These are phyloP conservation scores for Kodamaea leandrae DNA, from an alignment of 805 yeast species.

Conservation along the genomic window DNA sequence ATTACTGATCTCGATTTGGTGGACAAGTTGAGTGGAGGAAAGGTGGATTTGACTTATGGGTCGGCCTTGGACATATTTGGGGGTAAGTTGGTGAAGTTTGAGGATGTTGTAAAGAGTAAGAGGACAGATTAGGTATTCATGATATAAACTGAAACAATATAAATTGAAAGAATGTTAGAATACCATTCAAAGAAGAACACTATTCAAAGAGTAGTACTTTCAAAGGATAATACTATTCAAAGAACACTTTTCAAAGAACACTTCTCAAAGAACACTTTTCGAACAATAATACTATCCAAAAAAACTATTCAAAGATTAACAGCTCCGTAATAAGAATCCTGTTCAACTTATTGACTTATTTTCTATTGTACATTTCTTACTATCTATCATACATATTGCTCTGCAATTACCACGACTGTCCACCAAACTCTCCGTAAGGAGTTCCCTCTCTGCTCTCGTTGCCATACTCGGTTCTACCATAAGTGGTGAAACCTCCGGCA, in stretches of 20 bases:
- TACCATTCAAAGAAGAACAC: too few relatives aligned
- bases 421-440: conserved; percentile 19
- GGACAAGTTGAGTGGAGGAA: conserved; percentile 64
- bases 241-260: too few relatives aligned
- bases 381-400: background rate
- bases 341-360: background rate
- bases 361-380: background rate
- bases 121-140: conserved; percentile 1
- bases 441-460: conserved; percentile 29
- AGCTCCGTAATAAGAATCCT: too few relatives aligned
- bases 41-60: conserved; percentile 90
- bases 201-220: too few relatives aligned
- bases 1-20: conserved; percentile 69
- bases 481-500: conserved; percentile 48
- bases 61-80: conserved; percentile 95
- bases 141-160: background rate
- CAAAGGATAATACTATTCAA: too few relatives aligned
- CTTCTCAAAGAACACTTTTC: too few relatives aligned
- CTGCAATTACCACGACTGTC: conserved; percentile 10
- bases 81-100: conserved; percentile 73
- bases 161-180: too few relatives aligned
- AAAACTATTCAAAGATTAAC: too few relatives aligned
- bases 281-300: too few relatives aligned
- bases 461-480: conserved; percentile 34
- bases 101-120: conserved; percentile 79